Evolutionary conservation across 495 filamentous ascomycete species (phyloP), one percentile per base, ranked within the genome.

Genomic region (Pseudevernia furfuracea): DNA sequence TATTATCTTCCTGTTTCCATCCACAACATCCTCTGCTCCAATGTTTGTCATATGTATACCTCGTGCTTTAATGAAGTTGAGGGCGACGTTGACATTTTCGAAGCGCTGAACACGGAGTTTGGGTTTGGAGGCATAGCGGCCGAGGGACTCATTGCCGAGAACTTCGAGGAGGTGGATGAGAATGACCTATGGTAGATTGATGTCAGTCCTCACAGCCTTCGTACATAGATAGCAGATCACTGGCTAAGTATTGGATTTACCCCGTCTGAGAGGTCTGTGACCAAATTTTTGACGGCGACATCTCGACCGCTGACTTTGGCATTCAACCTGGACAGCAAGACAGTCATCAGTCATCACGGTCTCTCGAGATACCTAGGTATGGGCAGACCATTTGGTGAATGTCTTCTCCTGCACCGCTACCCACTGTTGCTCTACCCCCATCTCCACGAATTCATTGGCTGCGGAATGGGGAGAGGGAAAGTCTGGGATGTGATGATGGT

Each of bases 11-110:
- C 88, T 82, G 74, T 97, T 98, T 39, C 95, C 95, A 73, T 98
- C 95, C 30, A 98, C 94, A 36, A 98, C 90, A 82, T 98, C 94
- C 77, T 97, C 94, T 2, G 94, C 94, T 57, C 94, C 94, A 69
- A 97, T 97, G 70, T 98, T 98, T 64, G 91, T 96, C 87, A 97
- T 90, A 72, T 95, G 91, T 60, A 98, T 97, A 32, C 90, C 86
- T 68, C 91, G 81, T 34, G 87, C 85, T 72, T 90, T 92, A 77
- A 98, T 91, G 71, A 91, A 97, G 74, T 97, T 87, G 67, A 98
- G 84, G 44, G 90, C 89, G 68, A 90, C 88, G 76, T 98, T 97
- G 75, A 94, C 94, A 83, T 98, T 98, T 77, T 98, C 94, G 80
- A 96, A 97, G 69, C 88, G 87, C 77, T 98, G 94, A 65, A 98